Evolutionary conservation across 768 basidiomycete genomes (phyloP), one percentile per base, ranked within the genome.

Genomic region (Trametes cingulata): DNA sequence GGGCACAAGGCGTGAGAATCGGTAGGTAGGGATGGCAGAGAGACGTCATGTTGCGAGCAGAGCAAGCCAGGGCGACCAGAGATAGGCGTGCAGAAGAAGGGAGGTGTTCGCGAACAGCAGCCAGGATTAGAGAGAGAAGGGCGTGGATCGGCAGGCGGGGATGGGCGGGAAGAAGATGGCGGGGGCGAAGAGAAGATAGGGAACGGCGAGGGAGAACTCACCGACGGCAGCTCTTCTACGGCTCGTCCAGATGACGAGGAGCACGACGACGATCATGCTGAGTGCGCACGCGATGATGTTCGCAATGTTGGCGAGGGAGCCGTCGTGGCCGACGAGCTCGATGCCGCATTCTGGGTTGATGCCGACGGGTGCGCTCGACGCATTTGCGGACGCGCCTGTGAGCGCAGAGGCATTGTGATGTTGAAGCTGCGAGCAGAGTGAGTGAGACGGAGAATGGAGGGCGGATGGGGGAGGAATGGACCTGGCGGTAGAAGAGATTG

Each of bases 401-500:
- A 78, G 76, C 63, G 73, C 56, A 46, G 70, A 6, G 0, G 66
- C 61, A 41, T 77, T 65, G 60, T 71, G 65, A 55, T 70, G 64
- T 63, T 70, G 69, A 46, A 77, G 71, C 67, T 76, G 65, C 46
- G 64, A 48, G 36, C 39, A 60, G 66, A 54, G 59, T 62, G 60
- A 49, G 37, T 57, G 55, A 42, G 39, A 46, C 48, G 52, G n/a
- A 54, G 51, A 46, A 15, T n/a, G 43, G 36, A 17, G 17, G 60
- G 64, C 19, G 67, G 66, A n/a, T n/a, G n/a, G n/a, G n/a, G n/a
- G 24, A 58, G 60, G 24, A 54, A 68, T 77, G 65, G 20, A 93
- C 87, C 80, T 96, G 93, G 60, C 84, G 83, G 76, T 94, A 94
- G 77, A 96, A 95, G 66, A 97, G 86, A 71, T 97, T 97, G 76